A percentile compares a stretch with the other conserved stretches of the same genome.
phyloP scores from a whole-genome alignment of 2,329 filamentous ascomycete genomes.

The Botrytis hyacinthi region DNA sequence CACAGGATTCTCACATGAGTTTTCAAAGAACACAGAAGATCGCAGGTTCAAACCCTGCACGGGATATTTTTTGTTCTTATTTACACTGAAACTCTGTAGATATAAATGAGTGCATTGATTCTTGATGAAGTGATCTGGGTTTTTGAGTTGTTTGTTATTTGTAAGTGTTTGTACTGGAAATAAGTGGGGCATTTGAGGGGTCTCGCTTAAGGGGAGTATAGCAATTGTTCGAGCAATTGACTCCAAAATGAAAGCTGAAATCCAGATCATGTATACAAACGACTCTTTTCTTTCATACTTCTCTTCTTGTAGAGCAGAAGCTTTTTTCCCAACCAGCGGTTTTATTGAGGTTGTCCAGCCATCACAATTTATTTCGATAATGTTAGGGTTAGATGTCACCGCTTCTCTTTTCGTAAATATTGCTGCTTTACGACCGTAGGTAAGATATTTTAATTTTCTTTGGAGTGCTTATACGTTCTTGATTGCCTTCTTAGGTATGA shows the following conservation, averaged over 20 bases:
- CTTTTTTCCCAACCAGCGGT: rapidly evolving
- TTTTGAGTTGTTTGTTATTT: not conserved
- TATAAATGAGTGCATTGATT: rapidly evolving
- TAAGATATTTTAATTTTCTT: not conserved
- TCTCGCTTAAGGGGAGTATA: not conserved
- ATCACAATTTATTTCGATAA: not conserved
- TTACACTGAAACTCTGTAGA: no score
- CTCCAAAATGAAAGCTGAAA: not conserved
- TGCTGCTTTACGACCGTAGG: not conserved
- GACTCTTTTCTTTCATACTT: not conserved
- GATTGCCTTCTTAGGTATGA: no score
- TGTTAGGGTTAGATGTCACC: not conserved
- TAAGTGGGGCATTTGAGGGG: not conserved
- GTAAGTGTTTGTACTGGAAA: not conserved
- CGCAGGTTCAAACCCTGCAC: conserved; percentile 19
- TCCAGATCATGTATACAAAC: not conserved
- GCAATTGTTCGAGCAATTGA: not conserved
- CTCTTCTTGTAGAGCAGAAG: no score
- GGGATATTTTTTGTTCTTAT: not conserved
- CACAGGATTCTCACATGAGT: not conserved
- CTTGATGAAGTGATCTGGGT: not conserved
- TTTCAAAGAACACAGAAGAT: conserved; percentile 4
- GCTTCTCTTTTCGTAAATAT: not conserved
- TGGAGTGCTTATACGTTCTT: not conserved
- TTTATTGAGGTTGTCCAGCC: not conserved